phyloP scores from a whole-genome alignment of 139 green algal species.

The Coelastrella sp. region DNA sequence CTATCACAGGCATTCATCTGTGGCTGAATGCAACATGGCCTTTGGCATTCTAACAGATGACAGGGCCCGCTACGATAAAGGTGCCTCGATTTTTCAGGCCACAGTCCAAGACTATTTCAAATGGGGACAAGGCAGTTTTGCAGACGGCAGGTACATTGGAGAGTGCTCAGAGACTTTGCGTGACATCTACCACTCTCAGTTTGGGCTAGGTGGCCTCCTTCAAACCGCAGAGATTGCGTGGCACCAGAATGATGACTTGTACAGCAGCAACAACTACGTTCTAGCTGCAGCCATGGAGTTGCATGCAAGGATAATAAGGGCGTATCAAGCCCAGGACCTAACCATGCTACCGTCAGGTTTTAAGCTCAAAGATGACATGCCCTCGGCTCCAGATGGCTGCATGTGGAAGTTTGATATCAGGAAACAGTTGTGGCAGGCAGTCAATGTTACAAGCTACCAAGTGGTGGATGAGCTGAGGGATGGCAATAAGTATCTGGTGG shows the following conservation, averaged over 20 bases:
- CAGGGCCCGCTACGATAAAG: conserved; percentile 15
- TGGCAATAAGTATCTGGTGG: conserved; percentile 18
- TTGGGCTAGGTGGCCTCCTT: conserved; percentile 8
- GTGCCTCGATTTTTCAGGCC: not conserved
- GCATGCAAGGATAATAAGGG: conserved; percentile 11
- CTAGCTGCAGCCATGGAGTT: conserved; percentile 10
- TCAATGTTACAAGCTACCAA: not conserved
- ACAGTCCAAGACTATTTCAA: conserved; percentile 5
- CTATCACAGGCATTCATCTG: conserved; percentile 11
- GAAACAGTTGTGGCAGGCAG: not conserved
- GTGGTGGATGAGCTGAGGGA: not conserved
- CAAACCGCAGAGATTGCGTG: conserved; percentile 1
- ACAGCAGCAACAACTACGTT: not conserved
- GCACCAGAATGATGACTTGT: conserved; percentile 31
- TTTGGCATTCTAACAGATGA: conserved; percentile 17
- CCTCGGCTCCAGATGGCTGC: not conserved
- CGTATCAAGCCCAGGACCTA: not conserved
- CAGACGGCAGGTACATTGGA: not conserved
- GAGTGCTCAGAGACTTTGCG: conserved; percentile 19
- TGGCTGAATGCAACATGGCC: conserved; percentile 7
- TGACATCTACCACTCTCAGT: not conserved
- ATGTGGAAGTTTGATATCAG: conserved; percentile 9
- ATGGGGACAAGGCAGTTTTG: not conserved
- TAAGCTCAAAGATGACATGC: not conserved
- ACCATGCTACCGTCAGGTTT: not conserved